Evolutionary conservation across 352 stramenopile genomes (phyloP).

Genomic region (Pythium aquatile): DNA sequence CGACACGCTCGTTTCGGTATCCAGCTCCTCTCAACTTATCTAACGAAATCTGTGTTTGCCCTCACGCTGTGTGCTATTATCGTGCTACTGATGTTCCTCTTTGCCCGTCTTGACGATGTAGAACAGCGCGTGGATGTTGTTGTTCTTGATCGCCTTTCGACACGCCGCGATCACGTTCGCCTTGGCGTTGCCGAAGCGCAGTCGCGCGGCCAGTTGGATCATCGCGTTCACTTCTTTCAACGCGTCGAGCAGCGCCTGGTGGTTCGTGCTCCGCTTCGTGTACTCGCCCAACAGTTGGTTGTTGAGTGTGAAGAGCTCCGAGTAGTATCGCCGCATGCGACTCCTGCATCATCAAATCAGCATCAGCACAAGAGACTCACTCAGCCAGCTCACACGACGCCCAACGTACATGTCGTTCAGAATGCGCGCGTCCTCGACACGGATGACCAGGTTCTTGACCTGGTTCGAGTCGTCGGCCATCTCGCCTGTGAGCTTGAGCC

Average conservation of each 20-base stretch:
- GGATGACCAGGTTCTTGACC: constrained; percentile 90
- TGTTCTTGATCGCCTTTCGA: constrained; percentile 89
- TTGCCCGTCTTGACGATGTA: constrained; percentile 86
- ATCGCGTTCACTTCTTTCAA: constrained; percentile 92
- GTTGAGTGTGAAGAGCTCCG: constrained; percentile 91
- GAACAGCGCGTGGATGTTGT: constrained; percentile 85
- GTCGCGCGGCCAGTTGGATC: constrained; percentile 87
- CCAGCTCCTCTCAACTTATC: background rate
- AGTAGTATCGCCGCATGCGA: constrained; percentile 86
- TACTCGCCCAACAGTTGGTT: constrained; percentile 91
- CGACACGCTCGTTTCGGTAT: background rate
- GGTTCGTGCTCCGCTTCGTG: constrained; percentile 91
- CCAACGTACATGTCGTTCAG: constrained; percentile 88
- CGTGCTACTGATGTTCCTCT: constrained; percentile 64
- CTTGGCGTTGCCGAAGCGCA: constrained; percentile 87
- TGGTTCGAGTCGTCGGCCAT: constrained; percentile 92
- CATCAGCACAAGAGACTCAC: background rate
- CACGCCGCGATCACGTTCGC: constrained; percentile 78
- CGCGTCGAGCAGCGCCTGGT: constrained; percentile 86
- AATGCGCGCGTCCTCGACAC: constrained; percentile 90
- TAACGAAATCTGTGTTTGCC: background rate
- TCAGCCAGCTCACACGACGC: background rate
- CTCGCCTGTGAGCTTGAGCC: constrained; percentile 89
- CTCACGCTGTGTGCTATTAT: background rate
- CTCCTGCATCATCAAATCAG: constrained; percentile 29